Evolutionary conservation across 2,329 filamentous ascomycete genomes (phyloP).

Genomic region (Chaetomium olivaceum): DNA sequence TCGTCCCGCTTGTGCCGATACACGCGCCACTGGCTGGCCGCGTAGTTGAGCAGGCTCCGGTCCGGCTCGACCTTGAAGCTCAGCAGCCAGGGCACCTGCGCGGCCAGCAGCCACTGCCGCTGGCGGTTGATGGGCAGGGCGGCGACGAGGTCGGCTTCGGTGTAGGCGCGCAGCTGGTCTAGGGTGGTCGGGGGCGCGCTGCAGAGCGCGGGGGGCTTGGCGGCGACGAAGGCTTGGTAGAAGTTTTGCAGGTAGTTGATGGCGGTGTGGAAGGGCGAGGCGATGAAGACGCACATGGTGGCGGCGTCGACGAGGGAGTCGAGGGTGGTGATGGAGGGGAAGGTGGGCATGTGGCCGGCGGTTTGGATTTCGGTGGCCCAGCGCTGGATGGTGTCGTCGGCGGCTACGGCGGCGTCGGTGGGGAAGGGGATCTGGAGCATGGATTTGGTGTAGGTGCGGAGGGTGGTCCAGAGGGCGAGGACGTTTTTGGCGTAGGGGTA

Average conservation of each 20-base stretch:
- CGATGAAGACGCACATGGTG: conserved; percentile 56
- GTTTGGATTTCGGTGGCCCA: conserved; percentile 47
- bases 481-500: conserved; percentile 52
- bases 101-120: conserved; percentile 48
- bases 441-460: conserved; percentile 45
- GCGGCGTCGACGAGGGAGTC: conserved; percentile 47
- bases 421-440: conserved; percentile 42
- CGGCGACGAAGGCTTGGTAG: conserved; percentile 50
- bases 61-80: conserved; percentile 46
- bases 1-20: conserved; percentile 32
- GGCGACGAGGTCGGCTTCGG: conserved; percentile 40
- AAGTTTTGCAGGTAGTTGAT: conserved; percentile 55
- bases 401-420: conserved; percentile 36
- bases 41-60: conserved; percentile 45
- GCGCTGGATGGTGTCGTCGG: conserved; percentile 39
- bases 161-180: conserved; percentile 36
- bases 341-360: conserved; percentile 43
- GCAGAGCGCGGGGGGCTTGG: conserved; percentile 46
- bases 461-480: conserved; percentile 45
- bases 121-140: conserved; percentile 46
- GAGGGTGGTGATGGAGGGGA: conserved; percentile 46
- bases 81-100: conserved; percentile 49
- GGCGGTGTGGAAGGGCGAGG: conserved; percentile 51
- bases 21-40: conserved; percentile 41
- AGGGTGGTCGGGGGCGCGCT: conserved; percentile 38